A percentile compares a stretch with the other conserved stretches of the same genome.
Evolutionary conservation across 2,329 filamentous ascomycete genomes (phyloP).

Genomic region (Claviceps africana): DNA sequence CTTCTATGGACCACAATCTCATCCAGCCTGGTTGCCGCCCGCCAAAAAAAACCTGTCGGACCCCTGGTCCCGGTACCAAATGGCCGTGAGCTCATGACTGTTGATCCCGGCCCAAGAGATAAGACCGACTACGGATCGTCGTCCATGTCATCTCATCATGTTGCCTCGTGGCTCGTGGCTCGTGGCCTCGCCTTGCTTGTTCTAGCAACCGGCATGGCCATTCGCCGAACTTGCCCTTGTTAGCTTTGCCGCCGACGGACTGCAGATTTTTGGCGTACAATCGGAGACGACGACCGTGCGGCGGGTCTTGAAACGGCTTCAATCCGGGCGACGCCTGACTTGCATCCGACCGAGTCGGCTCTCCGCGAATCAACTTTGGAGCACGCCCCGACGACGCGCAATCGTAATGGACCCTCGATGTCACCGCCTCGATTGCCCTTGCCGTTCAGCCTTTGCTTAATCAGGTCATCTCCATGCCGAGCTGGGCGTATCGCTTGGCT

Average conservation of each 20-base stretch:
- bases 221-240: neutral
- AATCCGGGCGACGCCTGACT: neutral
- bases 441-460: neutral
- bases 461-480: neutral
- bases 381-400: neutral
- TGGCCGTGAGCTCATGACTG: neutral
- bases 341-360: neutral
- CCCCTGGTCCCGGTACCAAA: neutral
- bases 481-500: neutral
- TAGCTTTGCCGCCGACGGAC: neutral
- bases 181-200: neutral
- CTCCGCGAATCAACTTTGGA: neutral
- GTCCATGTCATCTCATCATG: neutral
- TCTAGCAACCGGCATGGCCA: neutral
- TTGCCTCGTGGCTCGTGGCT: neutral
- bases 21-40: neutral
- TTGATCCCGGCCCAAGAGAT: neutral
- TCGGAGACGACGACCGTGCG: neutral
- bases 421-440: neutral
- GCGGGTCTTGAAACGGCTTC: neutral
- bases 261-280: neutral
- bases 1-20: neutral
- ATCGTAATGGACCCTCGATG: neutral
- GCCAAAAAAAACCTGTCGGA: neutral
- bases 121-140: neutral